Conservation (phyloP, 208 protist species). For the Leishmania mexicana region DNA sequence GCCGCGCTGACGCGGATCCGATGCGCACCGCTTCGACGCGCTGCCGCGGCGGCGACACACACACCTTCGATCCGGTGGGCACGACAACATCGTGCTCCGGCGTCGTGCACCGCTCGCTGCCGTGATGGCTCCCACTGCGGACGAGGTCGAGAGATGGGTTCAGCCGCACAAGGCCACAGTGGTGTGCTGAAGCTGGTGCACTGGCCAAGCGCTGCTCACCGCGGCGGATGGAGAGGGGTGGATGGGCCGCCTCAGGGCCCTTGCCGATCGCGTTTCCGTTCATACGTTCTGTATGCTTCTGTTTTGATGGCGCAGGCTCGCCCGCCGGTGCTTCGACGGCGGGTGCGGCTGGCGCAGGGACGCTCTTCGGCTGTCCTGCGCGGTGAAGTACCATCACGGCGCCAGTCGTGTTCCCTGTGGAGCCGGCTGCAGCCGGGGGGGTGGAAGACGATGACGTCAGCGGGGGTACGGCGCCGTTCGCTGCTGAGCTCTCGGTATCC, state of each 20-base stretch:
- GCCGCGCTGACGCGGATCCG: slow-evolving; percentile 16
- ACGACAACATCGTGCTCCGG: slow-evolving; percentile 39
- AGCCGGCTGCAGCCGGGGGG: neutral
- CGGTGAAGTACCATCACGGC: neutral
- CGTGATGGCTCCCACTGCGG: neutral
- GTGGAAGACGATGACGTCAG: neutral
- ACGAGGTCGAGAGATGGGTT: neutral
- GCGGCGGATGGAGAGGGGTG: slow-evolving; percentile 15
- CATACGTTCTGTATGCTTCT: neutral
- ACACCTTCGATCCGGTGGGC: slow-evolving; percentile 35
- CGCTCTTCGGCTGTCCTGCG: neutral
- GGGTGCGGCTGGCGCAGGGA: neutral
- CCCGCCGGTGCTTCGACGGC: neutral
- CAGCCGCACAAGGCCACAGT: slow-evolving; percentile 13
- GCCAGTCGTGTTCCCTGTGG: neutral
- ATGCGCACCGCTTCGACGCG: slow-evolving; percentile 54
- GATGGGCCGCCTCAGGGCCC: neutral
- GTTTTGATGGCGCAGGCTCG: neutral
- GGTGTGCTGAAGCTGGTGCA: slow-evolving; percentile 3
- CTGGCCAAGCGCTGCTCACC: slow-evolving; percentile 27
- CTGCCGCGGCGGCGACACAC: slow-evolving; percentile 35
- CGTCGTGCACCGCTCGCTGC: slow-evolving; percentile 12
- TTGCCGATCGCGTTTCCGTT: neutral
- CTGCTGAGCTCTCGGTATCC: neutral
- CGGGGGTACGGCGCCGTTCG: neutral